phyloP scores from a whole-genome alignment of 306 rosid species.

The Fagus sylvatica region DNA sequence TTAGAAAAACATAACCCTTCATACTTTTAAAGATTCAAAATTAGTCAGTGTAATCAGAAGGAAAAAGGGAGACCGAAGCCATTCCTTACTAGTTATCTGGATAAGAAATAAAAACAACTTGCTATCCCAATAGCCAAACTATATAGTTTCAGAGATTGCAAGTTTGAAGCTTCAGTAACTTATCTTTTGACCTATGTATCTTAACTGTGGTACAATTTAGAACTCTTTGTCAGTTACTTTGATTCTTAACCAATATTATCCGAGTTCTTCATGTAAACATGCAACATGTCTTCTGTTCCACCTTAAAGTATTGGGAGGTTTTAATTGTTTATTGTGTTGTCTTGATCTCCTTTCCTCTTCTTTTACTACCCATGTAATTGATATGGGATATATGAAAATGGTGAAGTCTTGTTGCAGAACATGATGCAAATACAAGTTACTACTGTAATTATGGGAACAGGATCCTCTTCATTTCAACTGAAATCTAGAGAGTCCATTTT shows the following conservation, averaged over 20 bases:
- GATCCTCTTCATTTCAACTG: too few species aligned
- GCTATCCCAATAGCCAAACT: not conserved
- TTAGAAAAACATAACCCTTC: not conserved
- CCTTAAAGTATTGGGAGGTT: not conserved
- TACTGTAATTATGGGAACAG: not conserved
- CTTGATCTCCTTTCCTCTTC: not conserved
- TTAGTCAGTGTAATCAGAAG: not conserved
- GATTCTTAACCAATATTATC: not conserved
- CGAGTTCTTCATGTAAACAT: not conserved
- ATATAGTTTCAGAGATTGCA: not conserved
- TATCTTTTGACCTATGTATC: not conserved
- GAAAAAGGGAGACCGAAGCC: not conserved
- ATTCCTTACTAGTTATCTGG: not conserved
- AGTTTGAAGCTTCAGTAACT: not conserved
- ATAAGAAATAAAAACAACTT: not conserved
- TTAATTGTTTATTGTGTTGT: not conserved
- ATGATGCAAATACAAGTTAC: not conserved
- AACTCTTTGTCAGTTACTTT: not conserved
- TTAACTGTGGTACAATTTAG: not conserved
- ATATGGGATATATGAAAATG: not conserved
- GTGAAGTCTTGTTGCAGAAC: not conserved
- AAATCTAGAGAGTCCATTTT: too few species aligned
- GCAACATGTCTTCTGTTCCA: not conserved
- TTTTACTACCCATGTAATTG: not conserved
- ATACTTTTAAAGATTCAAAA: not conserved